Evolutionary conservation across 2,329 filamentous ascomycete species (phyloP), one percentile per base, ranked within the genome.

Genomic region (Achaetomium macrosporum): DNA sequence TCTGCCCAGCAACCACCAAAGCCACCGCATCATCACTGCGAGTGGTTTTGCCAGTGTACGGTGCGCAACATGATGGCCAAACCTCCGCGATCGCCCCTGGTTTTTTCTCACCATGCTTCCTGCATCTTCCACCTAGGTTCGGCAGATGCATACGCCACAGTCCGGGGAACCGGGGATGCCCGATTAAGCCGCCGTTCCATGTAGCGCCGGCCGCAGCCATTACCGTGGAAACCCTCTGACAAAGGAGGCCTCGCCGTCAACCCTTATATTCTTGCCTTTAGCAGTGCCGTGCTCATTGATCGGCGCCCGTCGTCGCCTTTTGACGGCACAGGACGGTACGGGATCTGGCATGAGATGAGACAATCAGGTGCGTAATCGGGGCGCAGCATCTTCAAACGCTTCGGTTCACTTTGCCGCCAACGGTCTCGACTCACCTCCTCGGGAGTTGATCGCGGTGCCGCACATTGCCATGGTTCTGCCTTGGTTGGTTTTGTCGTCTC

Each of bases 311-410:
- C n/a, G 25, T 6, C 3, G 20, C 19, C 12, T 30, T 11, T 19
- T 16, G 13, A 25, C 16, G 25, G 47, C 30, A 35, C 19, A 47
- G 17, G 29, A 19, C 37, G 20, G 19, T 6, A 20, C 19, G 33
- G 33, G 40, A 37, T 20, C 35, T 19, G 36, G 35, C 25, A 45
- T 29, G 33, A 15, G n/a, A 25, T 6, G 41, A 25, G 35, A 7
- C 33, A 35, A 29, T 30, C 17, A 36, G 36, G 45, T 37, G 43
- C 35, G 43, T 48, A 40, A 35, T 44, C 25, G 52, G 17, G 52
- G 52, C 52, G 52, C 47, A 55, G 48, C 53, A 42, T 44, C 44
- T 17, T 33, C 47, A 30, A 41, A 36, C 39, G n/a, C 19, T n/a
- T 20, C 53, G 20, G 13, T 11, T 37, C 29, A 19, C 37, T 47